Base-by-base conservation (phyloP, 2,329 filamentous ascomycete genomes). In the Cucurbitaria berberidis region DNA sequence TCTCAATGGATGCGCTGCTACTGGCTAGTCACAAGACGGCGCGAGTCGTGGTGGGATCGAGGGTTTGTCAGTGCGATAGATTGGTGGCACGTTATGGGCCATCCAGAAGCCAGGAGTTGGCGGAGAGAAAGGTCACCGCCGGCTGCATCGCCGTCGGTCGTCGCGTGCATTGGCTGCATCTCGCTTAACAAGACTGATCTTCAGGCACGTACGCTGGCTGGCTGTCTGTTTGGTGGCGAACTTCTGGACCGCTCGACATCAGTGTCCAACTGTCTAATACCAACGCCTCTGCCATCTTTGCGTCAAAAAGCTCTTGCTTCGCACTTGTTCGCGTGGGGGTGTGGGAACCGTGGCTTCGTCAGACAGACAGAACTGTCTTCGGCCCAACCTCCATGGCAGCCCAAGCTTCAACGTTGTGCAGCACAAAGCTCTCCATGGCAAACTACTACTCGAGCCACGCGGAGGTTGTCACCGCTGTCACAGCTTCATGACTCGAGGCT, bases 11-110 rank as follows among this genome's bases (percentile, higher is more conserved):
- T 40, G 50, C 48, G 30, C 22, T 45, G 48, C 48, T 21, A 58
- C 36, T 50, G 44, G 55, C 40, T 49, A 48, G 54, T 45, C 48
- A 26, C 51, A 35, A n/a, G 50, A 41, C 53, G 51, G 51, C 57
- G 51, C 55, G 57, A 55, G 47, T 60, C 55, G 55, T 46, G 45
- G 47, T 50, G 45, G 53, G 49, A 46, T 48, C 49, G 30, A 53
- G 38, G 49, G 39, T 27, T 34, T 45, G 52, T 45, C 53, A 54
- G 38, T 46, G 54, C 44, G 46, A 55, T 39, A 27, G n/a, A 43
- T 42, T 48, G n/a, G 53, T 62, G 51, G 59, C 48, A 48, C 57
- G 48, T 51, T 49, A 46, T 48, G 21, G 39, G 46, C 55, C 51
- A 43, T 48, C 44, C 36, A 50, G 51, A 53, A 46, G 41, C 26